phyloP scores from a whole-genome alignment of 495 filamentous ascomycete species.

The Pyrenula massariospora region DNA sequence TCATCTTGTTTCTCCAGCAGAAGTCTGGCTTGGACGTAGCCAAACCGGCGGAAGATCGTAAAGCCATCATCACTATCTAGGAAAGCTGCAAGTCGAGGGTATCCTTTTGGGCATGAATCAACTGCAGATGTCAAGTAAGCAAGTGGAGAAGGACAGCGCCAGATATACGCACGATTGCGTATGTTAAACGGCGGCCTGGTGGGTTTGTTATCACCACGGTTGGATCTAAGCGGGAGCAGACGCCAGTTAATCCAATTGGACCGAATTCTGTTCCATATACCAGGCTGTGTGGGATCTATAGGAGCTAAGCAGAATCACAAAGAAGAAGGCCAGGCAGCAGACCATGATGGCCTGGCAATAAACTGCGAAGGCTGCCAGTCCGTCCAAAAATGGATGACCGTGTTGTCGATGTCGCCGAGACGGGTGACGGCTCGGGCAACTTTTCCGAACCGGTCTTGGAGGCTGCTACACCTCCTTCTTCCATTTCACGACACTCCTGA shows the following conservation, averaged over 20 bases:
- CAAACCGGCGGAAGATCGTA: conserved; percentile 13
- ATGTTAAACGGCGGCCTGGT: too few relatives aligned
- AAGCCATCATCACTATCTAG: conserved; percentile 15
- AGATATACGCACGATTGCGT: too few relatives aligned
- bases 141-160: too few relatives aligned
- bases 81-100: conserved; percentile 10
- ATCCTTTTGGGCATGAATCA: conserved; percentile 11
- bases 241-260: too few relatives aligned
- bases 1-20: conserved; percentile 15
- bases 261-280: too few relatives aligned
- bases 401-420: not conserved
- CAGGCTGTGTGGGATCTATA: not conserved
- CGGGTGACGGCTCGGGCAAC: conserved; percentile 1
- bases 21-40: conserved; percentile 10
- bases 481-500: too few relatives aligned
- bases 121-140: conserved; percentile 4
- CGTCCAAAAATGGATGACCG: not conserved
- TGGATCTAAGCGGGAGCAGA: too few relatives aligned
- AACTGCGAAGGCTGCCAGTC: too few relatives aligned
- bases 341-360: too few relatives aligned
- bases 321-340: too few relatives aligned
- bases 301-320: conserved; percentile 2
- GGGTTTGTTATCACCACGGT: too few relatives aligned
- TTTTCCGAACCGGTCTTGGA: conserved; percentile 1
- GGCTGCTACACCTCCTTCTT: too few relatives aligned